phyloP scores from a whole-genome alignment of 208 protist genomes.

The Wallacemonas rigidus region DNA sequence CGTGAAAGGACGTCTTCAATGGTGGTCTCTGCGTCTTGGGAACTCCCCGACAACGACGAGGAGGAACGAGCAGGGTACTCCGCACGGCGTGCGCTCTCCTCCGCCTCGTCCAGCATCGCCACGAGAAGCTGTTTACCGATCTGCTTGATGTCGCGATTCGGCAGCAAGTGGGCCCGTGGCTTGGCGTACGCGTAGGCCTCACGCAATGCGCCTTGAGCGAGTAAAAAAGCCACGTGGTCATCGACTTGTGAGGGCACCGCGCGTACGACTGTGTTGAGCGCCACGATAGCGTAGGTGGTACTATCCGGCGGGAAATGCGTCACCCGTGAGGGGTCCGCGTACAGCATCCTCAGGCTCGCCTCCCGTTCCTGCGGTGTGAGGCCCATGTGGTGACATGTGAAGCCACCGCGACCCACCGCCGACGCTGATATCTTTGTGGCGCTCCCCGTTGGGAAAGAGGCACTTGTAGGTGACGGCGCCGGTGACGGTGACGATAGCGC shows the following conservation, averaged over 20 bases:
- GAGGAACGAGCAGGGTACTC: neutral
- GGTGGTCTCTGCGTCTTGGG: neutral
- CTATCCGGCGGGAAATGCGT: slow-evolving; percentile 17
- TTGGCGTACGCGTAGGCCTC: slow-evolving; percentile 57
- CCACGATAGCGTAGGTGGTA: slow-evolving; percentile 55
- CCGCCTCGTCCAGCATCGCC: slow-evolving; percentile 13
- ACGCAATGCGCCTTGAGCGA: slow-evolving; percentile 31
- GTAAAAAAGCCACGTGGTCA: slow-evolving; percentile 68
- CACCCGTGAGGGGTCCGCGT: neutral
- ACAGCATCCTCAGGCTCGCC: neutral
- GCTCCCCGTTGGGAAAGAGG: neutral
- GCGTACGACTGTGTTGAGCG: slow-evolving; percentile 53
- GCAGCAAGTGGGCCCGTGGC: slow-evolving; percentile 26
- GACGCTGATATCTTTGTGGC: neutral
- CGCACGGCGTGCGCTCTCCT: slow-evolving; percentile 12
- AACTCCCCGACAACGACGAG: neutral
- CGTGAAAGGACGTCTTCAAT: slow-evolving; percentile 26
- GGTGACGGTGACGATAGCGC: neutral
- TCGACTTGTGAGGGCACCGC: slow-evolving; percentile 53
- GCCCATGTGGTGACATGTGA: neutral
- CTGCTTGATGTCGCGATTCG: slow-evolving; percentile 14
- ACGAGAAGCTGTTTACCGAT: slow-evolving; percentile 26
- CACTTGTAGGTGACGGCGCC: neutral
- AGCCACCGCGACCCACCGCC: neutral
- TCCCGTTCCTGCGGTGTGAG: neutral